These are phyloP conservation scores for Pachysolen tannophilus DNA, from an alignment of 805 yeast species.

Conservation along the genomic window DNA sequence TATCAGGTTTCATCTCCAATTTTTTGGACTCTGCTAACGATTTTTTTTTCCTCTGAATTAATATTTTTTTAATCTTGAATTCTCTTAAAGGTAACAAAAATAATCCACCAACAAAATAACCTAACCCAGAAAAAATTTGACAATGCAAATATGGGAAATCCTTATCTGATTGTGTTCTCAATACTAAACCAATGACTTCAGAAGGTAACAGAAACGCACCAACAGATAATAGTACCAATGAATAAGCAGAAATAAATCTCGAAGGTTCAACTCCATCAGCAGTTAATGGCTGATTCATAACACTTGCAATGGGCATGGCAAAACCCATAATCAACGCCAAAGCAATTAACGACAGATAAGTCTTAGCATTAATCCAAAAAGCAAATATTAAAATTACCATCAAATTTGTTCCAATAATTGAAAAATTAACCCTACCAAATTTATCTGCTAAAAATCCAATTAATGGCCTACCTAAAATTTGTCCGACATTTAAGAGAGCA, in stretches of 20 bases:
- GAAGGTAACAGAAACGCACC: slow-evolving; percentile 24
- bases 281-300: slow-evolving; percentile 25
- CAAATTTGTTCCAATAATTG: slow-evolving; percentile 27
- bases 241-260: slow-evolving; percentile 21
- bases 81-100: slow-evolving; percentile 45
- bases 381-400: slow-evolving; percentile 31
- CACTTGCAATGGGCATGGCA: slow-evolving; percentile 37
- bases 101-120: slow-evolving; percentile 33
- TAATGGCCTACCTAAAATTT: slow-evolving; percentile 41
- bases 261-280: slow-evolving; percentile 26
- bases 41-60: slow-evolving; percentile 18
- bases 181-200: slow-evolving; percentile 23
- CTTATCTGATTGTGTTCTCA: slow-evolving; percentile 16
- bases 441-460: slow-evolving; percentile 39
- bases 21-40: slow-evolving; percentile 1
- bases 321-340: slow-evolving; percentile 37
- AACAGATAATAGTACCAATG: slow-evolving; percentile 18
- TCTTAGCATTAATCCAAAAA: slow-evolving; percentile 41
- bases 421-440: slow-evolving; percentile 38
- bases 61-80: slow-evolving; percentile 37
- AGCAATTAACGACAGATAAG: slow-evolving; percentile 31
- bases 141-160: slow-evolving; percentile 45
- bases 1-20: too few relatives aligned
- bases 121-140: slow-evolving; percentile 50
- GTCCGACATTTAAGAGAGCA: slow-evolving; percentile 39